Base-by-base conservation (phyloP, 768 basidiomycete genomes). In the Mrakia blollopis region DNA sequence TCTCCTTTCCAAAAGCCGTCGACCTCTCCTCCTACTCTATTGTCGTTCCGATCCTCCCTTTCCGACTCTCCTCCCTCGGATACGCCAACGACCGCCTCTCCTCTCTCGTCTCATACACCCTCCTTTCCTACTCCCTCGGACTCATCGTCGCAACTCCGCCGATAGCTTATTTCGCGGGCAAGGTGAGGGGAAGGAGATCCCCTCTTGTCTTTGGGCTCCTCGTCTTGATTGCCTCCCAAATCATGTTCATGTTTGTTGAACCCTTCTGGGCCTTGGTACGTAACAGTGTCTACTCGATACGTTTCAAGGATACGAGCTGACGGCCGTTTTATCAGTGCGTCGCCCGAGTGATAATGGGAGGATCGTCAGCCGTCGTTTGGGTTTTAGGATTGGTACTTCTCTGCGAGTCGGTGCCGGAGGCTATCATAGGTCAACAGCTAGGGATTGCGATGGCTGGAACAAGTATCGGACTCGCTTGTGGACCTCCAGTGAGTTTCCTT, bases 11-110 rank as follows among this genome's bases (percentile, higher is more conserved):
- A 28, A 77, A 79, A 25, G 72, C 77, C 18, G 81, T 79, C 14
- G 82, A 81, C 77, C 52, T 80, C 21, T 69, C 80, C 30, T 78
- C 82, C 25, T 82, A 82, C 78, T 81, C 76, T 30, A 81, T 81
- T 39, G 80, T 82, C 35, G 80, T 82, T 11, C 82, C 82, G 11
- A 79, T 82, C 52, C 47, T 82, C 41, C 82, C 82, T 13, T 82
- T 79, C 50, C 79, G 81, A 5, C 76, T 82, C 8, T 79, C 81
- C 71, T 72, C 76, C 0, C 73, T 81, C 30, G 79, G 77, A 13
- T 81, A 81, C 65, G 73, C 39, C 52, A 80, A 81, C 63, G 63
- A 39, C 30, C 32, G 37, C 0, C 78, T 82, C 50, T 80, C 82
- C 3, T 65, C 79, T 4, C 73, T 80, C 50, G 80, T 80, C 14